Evolutionary conservation across 176 grass and related monocot genomes (phyloP), one percentile per base, ranked within the genome.

Genomic region (Secale cereale): DNA sequence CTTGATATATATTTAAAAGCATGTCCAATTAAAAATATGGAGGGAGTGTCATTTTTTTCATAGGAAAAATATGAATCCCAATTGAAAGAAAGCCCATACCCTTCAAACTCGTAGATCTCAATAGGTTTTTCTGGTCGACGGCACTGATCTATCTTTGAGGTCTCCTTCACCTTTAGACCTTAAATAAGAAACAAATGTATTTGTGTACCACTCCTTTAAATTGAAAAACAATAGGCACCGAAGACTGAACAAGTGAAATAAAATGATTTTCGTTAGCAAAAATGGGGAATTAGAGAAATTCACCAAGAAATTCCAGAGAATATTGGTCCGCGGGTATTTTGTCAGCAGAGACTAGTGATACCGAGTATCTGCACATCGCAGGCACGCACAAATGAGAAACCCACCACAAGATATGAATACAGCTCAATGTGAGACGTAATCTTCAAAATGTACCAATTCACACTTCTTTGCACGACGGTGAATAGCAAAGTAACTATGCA

Each of bases 31-130:
- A 73, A 3, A 73, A 46, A 73, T 7, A 29, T 0, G 25, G 0
- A 74, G 25, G 12, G 26, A 46, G 8, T 17, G 28, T 8, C 0
- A 19, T 16, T 7, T 30, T 75, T 50, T 9, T 57, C 19, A 22
- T 3, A 9, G 17, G 54, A 57, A 57, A 57, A 0, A 0, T 57
- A 57, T 3, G 48, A 32, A 76, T 87, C 13, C 23, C 27, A 20
- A 77, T 13, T 5, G 64, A 35, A 86, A 70, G 56, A 62, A 50
- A 75, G 7, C 43, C 7, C 20, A 2, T 87, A 98, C 93, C 96
- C 88, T 86, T 98, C 93, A 80, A 98, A 98, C 70, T 98, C 96
- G 65, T 98, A 95, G 63, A 98, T 94, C 84, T 98, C 96, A 10
- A 98, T 91, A 43, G 96, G 93, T 27, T 95, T 98, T 69, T 87